Conservation (phyloP, 192 early-diverging fungal species). For the Linnemannia exigua region DNA sequence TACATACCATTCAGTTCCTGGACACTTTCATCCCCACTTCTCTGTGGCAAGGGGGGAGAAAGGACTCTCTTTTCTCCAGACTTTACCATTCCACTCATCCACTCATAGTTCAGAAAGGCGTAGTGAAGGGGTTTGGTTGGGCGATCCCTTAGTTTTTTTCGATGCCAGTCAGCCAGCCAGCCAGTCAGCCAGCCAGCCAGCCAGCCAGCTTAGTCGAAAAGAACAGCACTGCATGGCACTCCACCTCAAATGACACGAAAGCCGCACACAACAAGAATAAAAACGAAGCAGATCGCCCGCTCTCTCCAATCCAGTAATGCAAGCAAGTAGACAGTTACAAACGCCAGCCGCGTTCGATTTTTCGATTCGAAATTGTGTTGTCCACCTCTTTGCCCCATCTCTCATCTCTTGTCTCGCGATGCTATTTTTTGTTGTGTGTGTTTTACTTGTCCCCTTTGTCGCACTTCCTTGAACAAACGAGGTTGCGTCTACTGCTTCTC, state of each 20-base stretch:
- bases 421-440: not conserved
- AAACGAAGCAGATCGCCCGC: not conserved
- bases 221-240: not conserved
- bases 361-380: not conserved
- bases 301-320: not conserved
- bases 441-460: no score
- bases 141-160: not conserved
- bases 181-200: no score
- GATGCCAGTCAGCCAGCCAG: not conserved
- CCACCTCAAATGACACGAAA: no score
- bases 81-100: not conserved
- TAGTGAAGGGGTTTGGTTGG: conserved; percentile 5
- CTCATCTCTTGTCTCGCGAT: not conserved
- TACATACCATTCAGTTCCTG: not conserved
- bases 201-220: not conserved
- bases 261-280: not conserved
- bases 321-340: not conserved
- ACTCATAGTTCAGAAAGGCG: not conserved
- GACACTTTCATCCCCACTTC: not conserved
- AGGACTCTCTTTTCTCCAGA: not conserved
- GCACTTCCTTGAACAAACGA: not conserved
- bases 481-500: not conserved
- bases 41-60: no score
- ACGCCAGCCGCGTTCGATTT: not conserved
- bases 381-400: not conserved